phyloP scores from a whole-genome alignment of 805 yeast species.

The Kluyveromyces dobzhanskii region DNA sequence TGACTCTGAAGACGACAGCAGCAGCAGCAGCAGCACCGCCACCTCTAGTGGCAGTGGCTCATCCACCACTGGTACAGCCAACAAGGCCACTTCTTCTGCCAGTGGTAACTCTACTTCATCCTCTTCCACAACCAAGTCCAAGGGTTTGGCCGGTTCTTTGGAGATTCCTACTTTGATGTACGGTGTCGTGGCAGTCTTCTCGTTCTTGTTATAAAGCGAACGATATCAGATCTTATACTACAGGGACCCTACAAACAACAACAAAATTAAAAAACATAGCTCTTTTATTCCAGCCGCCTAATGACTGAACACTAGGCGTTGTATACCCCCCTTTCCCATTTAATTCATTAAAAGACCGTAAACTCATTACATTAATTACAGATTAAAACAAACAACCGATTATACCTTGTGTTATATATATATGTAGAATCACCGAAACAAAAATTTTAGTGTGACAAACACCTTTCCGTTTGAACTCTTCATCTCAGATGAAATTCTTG shows the following conservation, averaged over 20 bases:
- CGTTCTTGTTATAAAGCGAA: constrained; percentile 1
- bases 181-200: constrained; percentile 4
- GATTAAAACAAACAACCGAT: too few relatives aligned
- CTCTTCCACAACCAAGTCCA: constrained; percentile 6
- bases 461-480: too few relatives aligned
- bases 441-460: background rate
- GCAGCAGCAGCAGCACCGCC: constrained; percentile 9
- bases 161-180: constrained; percentile 17
- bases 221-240: too few relatives aligned
- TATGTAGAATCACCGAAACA: background rate
- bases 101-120: constrained; percentile 11
- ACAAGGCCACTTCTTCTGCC: constrained; percentile 19
- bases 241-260: too few relatives aligned
- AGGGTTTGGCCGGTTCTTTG: constrained; percentile 15
- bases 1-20: constrained; percentile 12
- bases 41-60: constrained; percentile 10
- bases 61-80: constrained; percentile 8
- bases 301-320: too few relatives aligned
- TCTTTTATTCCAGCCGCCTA: too few relatives aligned
- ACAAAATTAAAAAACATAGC: too few relatives aligned
- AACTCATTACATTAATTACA: too few relatives aligned
- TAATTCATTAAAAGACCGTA: background rate
- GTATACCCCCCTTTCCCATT: too few relatives aligned
- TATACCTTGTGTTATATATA: background rate
- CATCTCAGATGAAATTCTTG: constrained; percentile 29